Evolutionary conservation across 768 basidiomycete species (phyloP).

Genomic region (Boletellus ananiceps): DNA sequence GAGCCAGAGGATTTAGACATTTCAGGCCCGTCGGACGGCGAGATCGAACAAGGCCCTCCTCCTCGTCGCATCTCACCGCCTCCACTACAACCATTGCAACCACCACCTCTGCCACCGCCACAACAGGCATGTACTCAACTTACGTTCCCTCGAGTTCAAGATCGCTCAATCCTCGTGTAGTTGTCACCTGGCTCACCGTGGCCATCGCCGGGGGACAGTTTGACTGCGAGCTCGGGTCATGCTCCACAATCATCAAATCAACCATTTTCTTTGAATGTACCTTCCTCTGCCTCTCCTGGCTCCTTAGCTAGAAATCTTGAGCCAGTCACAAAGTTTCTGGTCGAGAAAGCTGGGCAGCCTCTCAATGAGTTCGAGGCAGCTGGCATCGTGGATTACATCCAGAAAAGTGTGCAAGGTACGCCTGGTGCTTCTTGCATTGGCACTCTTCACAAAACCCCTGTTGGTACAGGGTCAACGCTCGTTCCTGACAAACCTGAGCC

Average conservation of each 20-base stretch:
- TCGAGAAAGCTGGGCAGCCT: slow-evolving; percentile 42
- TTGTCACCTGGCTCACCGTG: slow-evolving; percentile 17
- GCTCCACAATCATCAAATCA: slow-evolving; percentile 10
- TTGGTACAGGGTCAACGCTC: slow-evolving; percentile 21
- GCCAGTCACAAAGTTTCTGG: slow-evolving; percentile 45
- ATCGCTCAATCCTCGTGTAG: slow-evolving; percentile 24
- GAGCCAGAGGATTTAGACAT: slow-evolving; percentile 22
- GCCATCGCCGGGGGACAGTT: slow-evolving; percentile 14
- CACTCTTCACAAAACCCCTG: slow-evolving; percentile 10
- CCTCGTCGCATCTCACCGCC: slow-evolving; percentile 24
- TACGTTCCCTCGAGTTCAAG: slow-evolving; percentile 15
- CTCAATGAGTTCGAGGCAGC: slow-evolving; percentile 51
- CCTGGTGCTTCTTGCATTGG: slow-evolving; percentile 4
- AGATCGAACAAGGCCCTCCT: slow-evolving; percentile 27
- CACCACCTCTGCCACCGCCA: slow-evolving; percentile 19
- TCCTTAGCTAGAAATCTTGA: slow-evolving; percentile 43
- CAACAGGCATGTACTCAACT: slow-evolving; percentile 26
- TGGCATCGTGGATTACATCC: slow-evolving; percentile 51
- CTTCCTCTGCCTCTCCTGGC: slow-evolving; percentile 12
- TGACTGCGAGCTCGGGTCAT: slow-evolving; percentile 10
- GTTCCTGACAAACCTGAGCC: slow-evolving; percentile 43
- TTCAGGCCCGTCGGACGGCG: slow-evolving; percentile 20
- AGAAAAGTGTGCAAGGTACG: slow-evolving; percentile 48
- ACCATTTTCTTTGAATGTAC: slow-evolving; percentile 17
- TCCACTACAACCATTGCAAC: slow-evolving; percentile 13